Base-by-base conservation (phyloP, 306 rosid species). In the Astragalus glycyphyllos region DNA sequence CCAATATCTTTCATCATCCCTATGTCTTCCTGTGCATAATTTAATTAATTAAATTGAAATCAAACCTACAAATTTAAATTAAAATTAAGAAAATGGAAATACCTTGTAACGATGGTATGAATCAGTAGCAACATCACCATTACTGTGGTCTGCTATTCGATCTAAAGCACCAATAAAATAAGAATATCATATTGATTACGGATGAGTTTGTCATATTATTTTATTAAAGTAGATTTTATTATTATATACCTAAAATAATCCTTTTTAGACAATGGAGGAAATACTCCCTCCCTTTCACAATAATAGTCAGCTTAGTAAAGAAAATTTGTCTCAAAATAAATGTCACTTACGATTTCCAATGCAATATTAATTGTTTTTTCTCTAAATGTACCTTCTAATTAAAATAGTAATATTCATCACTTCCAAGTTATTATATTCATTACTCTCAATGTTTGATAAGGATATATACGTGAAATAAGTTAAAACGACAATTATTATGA, bases 71-170 rank as follows among this genome's bases (percentile, higher is more conserved):
- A 35, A 23, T 42, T 42, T 58, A 8, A 31, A 59, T 20, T 53
- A n/a, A 16, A 42, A 51, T 31, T 3, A 59, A 53, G 58, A 53
- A 47, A 62, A 61, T 31, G 48, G 34, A 69, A 61, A 31, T 77
- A 84, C 88, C 84, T 79, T 79, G 73, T 72, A 84, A 37, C 70
- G 84, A 65, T 81, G 86, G 71, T 81, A 84, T 11, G 77, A 68
- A 46, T 84, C 88, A 42, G 73, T 42, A 4, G 88, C 88, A 12
- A 72, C 63, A 41, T 71, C 75, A n/a, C 86, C 86, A 12, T 49
- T 84, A 49, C 86, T 81, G 12, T 46, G 80, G 71, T 84, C 86
- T n/a, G 32, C 58, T 46, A 81, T 75, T 44, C 54, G 73, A 14
- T 76, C 86, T 84, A 37, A 37, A 37, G 49, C 11, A 65, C 46